Conservation (phyloP, 2,329 filamentous ascomycete genomes). For the Cercospora brassicicola region DNA sequence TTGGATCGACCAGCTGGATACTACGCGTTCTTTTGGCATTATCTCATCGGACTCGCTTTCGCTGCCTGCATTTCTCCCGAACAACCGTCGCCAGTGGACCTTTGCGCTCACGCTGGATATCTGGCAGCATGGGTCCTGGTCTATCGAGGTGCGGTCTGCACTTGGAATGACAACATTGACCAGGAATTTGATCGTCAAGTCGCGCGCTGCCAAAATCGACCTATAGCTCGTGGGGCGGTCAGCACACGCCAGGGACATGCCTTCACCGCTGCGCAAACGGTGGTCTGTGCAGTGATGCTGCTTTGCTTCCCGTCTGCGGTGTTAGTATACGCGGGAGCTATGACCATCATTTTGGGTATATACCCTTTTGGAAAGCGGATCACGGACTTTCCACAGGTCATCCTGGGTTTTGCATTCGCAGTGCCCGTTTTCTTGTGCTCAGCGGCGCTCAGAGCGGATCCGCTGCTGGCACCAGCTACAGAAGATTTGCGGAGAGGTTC, state of each 20-base stretch:
- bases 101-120: slow-evolving; percentile 5
- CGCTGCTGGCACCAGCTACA: slow-evolving; percentile 6
- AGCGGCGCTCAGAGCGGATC: slow-evolving; percentile 13
- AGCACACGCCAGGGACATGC: slow-evolving; percentile 15
- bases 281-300: slow-evolving; percentile 11
- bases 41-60: slow-evolving; percentile 17
- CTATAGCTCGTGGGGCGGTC: slow-evolving; percentile 19
- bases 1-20: slow-evolving; percentile 19
- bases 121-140: slow-evolving; percentile 15
- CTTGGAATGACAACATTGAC: slow-evolving; percentile 23
- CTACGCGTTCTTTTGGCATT: slow-evolving; percentile 23
- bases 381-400: slow-evolving; percentile 20
- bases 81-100: neutral
- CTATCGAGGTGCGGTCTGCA: slow-evolving; percentile 15
- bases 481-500: neutral
- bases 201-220: slow-evolving; percentile 13
- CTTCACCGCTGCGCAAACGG: slow-evolving; percentile 15
- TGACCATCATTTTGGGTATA: slow-evolving; percentile 13
- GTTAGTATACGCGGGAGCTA: slow-evolving; percentile 5
- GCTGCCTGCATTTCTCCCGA: slow-evolving; percentile 12
- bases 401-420: slow-evolving; percentile 19
- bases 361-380: slow-evolving; percentile 21
- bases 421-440: slow-evolving; percentile 20
- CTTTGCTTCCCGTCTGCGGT: neutral
- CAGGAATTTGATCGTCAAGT: slow-evolving; percentile 18